Percentiles rank a stretch among this genome's conserved stretches.
Conservation (phyloP, 2,329 filamentous ascomycete genomes). For the Fusarium pseudonygamai region DNA sequence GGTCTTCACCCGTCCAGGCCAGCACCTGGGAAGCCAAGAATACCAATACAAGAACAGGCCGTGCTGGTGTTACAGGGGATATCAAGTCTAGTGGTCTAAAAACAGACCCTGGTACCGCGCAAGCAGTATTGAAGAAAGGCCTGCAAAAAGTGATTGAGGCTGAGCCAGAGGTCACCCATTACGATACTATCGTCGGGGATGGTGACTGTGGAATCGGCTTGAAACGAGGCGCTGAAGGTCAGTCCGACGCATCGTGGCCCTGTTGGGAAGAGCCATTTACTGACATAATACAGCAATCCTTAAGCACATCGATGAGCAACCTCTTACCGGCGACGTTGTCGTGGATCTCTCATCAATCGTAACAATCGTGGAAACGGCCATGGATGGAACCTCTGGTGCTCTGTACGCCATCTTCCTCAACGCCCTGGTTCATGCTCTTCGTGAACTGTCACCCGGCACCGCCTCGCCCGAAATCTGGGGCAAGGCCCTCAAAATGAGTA, state of each 20-base stretch:
- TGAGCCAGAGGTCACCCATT: constrained; percentile 77
- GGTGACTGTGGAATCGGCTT: constrained; percentile 90
- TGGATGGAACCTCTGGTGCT: constrained; percentile 71
- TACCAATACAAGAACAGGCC: constrained; percentile 56
- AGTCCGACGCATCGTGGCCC: constrained; percentile 27
- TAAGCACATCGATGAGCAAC: constrained; percentile 56
- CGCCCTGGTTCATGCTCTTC: constrained; percentile 74
- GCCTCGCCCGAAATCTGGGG: constrained; percentile 60
- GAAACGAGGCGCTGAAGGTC: constrained; percentile 84
- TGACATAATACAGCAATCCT: constrained; percentile 58
- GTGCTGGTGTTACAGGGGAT: constrained; percentile 45
- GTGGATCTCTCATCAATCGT: constrained; percentile 63
- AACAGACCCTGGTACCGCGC: constrained; percentile 62
- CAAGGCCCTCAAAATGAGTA: constrained; percentile 75
- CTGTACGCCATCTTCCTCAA: constrained; percentile 88
- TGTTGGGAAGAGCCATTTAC: not conserved
- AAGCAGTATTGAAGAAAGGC: constrained; percentile 63
- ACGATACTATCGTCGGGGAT: constrained; percentile 86
- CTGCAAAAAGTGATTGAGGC: constrained; percentile 70
- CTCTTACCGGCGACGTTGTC: constrained; percentile 62
- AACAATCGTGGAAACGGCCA: constrained; percentile 63
- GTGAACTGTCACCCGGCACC: constrained; percentile 52
- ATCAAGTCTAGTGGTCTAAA: constrained; percentile 58
- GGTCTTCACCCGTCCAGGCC: constrained; percentile 70
- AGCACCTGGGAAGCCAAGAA: constrained; percentile 71